Percentiles rank a stretch among this genome's conserved stretches.
Conservation (phyloP, 2,329 filamentous ascomycete species). For the Didymellaceae sp. region DNA sequence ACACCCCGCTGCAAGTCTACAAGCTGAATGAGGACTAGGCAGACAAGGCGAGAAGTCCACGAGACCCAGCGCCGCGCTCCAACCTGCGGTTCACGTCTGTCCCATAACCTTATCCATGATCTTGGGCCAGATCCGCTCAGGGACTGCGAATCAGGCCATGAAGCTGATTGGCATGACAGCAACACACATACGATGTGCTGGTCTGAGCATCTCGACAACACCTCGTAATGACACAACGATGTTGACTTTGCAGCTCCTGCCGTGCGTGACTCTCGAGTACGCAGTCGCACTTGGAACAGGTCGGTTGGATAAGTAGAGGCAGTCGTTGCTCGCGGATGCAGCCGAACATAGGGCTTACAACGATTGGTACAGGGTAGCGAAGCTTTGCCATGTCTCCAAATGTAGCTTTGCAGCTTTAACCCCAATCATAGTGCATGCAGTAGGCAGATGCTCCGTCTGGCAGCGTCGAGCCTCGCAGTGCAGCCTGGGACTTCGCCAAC, state of each 20-base stretch:
- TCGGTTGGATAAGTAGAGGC: neutral
- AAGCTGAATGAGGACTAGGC: conserved; percentile 9
- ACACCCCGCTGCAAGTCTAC: conserved; percentile 32
- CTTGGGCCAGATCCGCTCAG: conserved; percentile 40
- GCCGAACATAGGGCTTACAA: conserved; percentile 2
- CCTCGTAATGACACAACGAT: neutral
- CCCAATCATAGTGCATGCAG: conserved; percentile 15
- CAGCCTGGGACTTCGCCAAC: conserved; percentile 2
- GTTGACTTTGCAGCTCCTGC: neutral
- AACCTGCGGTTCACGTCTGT: conserved; percentile 37
- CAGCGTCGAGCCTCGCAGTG: conserved; percentile 9
- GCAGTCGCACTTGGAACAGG: neutral
- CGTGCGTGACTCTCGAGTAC: neutral
- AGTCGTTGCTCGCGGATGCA: conserved; percentile 5
- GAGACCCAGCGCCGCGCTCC: conserved; percentile 20
- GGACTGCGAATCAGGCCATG: conserved; percentile 33
- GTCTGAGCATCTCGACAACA: neutral
- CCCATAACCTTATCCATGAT: conserved; percentile 44
- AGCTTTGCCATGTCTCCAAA: conserved; percentile 4
- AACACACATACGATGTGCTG: conserved; percentile 17
- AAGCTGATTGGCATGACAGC: neutral
- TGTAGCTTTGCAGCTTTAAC: conserved; percentile 11
- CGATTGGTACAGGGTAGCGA: conserved; percentile 8
- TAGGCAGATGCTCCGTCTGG: neutral
- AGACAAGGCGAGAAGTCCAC: conserved; percentile 26